Evolutionary conservation across 345 rosid species (phyloP), one percentile per base, ranked within the genome.

Genomic region (Eucalyptus erythrocorys): DNA sequence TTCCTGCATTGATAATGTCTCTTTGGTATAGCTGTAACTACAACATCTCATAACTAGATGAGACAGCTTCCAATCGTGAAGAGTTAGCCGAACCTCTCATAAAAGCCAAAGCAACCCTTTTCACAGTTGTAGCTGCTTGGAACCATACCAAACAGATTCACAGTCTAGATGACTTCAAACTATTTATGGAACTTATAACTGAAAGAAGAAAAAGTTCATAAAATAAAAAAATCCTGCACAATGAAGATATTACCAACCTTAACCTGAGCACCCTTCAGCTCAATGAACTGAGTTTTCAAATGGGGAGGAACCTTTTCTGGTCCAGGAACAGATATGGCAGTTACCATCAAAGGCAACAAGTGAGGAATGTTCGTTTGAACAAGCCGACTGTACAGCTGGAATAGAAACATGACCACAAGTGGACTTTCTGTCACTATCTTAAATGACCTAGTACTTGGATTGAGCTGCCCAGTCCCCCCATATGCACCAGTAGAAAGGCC

Each of bases 391-490:
- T 96, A 97, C 91, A 98, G 91, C 92, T 98, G 99, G 93, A 98
- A 98, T 88, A 97, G 93, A 92, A 98, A 98, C 99, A 98, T 98
- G 88, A 98, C 99, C 91, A 98, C 99, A 90, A 97, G 98, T 32
- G 99, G 99, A 91, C 98, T 96, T 96, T 98, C 99, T 1, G 99
- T 95, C 87, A 98, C 97, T 89, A 97, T 97, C 98, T 97, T 98
- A 89, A 98, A 98, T 22, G 99, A 98, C 86, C 97, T 93, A 32
- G 97, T 95, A 87, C 99, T 98, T 22, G 99, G 99, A 89, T 96
- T 98, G 90, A 98, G 96, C 92, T 96, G 98, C 87, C 97, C 97
- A 55, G 89, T 92, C 89, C 96, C 97, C 32, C 85, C 66, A 89
- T 94, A 94, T 66, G 93, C 93, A 50, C 90, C 50, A 48, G 91